Base-by-base conservation (phyloP, 176 grass and related monocot species). In the bread wheat (Triticum aestivum) region DNA sequence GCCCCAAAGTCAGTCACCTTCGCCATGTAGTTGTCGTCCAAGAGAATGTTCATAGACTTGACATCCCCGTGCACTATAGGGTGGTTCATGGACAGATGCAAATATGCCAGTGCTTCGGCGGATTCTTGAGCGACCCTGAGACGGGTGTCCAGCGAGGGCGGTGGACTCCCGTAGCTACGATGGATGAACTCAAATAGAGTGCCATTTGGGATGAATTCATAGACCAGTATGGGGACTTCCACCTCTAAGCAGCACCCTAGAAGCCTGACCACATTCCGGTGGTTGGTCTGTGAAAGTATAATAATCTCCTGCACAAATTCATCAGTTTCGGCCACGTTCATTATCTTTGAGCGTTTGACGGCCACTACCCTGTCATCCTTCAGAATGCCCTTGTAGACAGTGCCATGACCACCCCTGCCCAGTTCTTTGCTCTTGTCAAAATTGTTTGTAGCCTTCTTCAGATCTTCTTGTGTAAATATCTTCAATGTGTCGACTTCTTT, bases 11-110 rank as follows among this genome's bases (percentile, higher is more conserved):
- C 65, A 1, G 65, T 68, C 29, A 66, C 64, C 29, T 66, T 66
- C 5, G 64, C 64, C 64, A 66, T 66, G 64, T 66, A 66, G 64
- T 30, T 68, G 14, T 68, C 11, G 14, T 68, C 65, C 14, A 68
- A 68, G 27, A 68, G 65, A 68, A 68, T 68, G 65, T 68, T 68
- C 65, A 68, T 68, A 15, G 65, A 68, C 34, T 70, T 70, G 8
- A 70, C 68, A 70, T 70, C 68, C 37, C 68, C 68, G 54, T 85
- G 83, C 1, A 85, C 83, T 5, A 85, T 78, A 15, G 83, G 35
- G 0, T 1, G 59, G 3, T 77, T 85, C 11, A 35, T 78, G 11
- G 83, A 77, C 0, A 85, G 29, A 77, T 85, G 83, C 14, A 85
- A 4, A 67, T 85, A 78, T 0, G 12, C 83, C 0, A 78, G 2